Evolutionary conservation across 2,329 filamentous ascomycete genomes (phyloP), one percentile per base, ranked within the genome.

Genomic region (Neurospora sp.): DNA sequence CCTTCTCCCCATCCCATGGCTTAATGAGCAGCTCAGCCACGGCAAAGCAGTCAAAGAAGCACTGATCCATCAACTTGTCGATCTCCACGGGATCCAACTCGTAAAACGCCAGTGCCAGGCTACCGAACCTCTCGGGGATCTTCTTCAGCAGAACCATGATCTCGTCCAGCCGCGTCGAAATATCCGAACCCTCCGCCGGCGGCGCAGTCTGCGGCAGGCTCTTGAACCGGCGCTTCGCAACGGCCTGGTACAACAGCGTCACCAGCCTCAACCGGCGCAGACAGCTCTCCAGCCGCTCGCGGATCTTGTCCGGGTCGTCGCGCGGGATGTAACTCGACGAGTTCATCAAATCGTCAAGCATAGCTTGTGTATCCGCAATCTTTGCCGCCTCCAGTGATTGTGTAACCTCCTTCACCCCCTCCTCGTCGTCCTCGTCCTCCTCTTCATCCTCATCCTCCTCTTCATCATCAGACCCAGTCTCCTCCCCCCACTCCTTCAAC

Each of bases 401-500:
- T 6, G 76, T 74, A 3, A 79, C 73, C 23, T 76, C 71, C 6
- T 79, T 75, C 19, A 79, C 74, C 1, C 79, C 72, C 17, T 77
- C 82, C 17, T 77, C 79, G 5, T 78, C 79, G 39, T 78, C 79
- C 7, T 28, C 19, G 19, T 79, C 82, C 70, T 77, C 81, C 68
- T 82, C 83, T 1, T 88, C 83, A 40, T 81, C 82, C 33, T 86
- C 84, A 0, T 85, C 82, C 15, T 86, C 85, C 1, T 88, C 89
- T 0, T 88, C 89, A 0, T 88, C 88, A 3, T 86, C 0, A n/a
- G n/a, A n/a, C n/a, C 86, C 85, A 10, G 87, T 86, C 75, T 93
- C 91, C 1, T 93, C 91, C 23, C 90, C 89, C 93, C 94, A 97
- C 75, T 95, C 93, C 78, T 93, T 92, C 73, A 97, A 79, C 81